A percentile compares a stretch with the other conserved stretches of the same genome.
Evolutionary conservation across 495 filamentous ascomycete genomes (phyloP).

Genomic region (Penicillium longicatenatum): DNA sequence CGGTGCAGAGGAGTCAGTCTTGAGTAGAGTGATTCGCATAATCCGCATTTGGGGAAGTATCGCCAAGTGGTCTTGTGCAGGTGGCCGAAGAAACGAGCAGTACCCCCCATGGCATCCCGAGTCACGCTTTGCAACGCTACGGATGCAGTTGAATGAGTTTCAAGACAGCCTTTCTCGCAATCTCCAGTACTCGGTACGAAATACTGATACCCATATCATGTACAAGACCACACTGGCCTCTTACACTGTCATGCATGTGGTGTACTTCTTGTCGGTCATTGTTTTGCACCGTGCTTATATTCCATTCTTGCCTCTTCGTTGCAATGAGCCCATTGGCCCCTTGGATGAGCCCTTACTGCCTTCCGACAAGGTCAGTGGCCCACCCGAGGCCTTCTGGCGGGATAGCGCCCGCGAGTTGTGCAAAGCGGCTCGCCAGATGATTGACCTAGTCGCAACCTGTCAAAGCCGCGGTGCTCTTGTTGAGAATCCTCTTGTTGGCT

Average conservation of each 20-base stretch:
- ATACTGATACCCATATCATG: constrained; percentile 80
- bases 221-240: constrained; percentile 68
- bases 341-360: constrained; percentile 70
- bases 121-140: constrained; percentile 64
- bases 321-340: constrained; percentile 67
- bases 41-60: constrained; percentile 80
- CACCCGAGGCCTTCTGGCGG: constrained; percentile 68
- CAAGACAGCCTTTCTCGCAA: constrained; percentile 67
- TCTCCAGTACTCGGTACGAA: constrained; percentile 69
- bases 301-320: constrained; percentile 76
- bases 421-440: constrained; percentile 69
- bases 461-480: constrained; percentile 69
- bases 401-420: constrained; percentile 74
- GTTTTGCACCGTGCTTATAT: constrained; percentile 81
- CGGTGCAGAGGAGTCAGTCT: constrained; percentile 65
- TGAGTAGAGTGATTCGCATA: constrained; percentile 75
- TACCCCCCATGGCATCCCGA: constrained; percentile 63
- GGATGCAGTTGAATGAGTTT: constrained; percentile 63
- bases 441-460: constrained; percentile 74
- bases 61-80: constrained; percentile 73
- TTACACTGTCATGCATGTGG: constrained; percentile 77
- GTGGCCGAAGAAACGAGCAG: constrained; percentile 64
- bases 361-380: constrained; percentile 47
- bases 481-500: constrained; percentile 79
- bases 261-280: constrained; percentile 74